Evolutionary conservation across 2,329 filamentous ascomycete genomes (phyloP).

Genomic region (Alternaria novae-zelandiae): DNA sequence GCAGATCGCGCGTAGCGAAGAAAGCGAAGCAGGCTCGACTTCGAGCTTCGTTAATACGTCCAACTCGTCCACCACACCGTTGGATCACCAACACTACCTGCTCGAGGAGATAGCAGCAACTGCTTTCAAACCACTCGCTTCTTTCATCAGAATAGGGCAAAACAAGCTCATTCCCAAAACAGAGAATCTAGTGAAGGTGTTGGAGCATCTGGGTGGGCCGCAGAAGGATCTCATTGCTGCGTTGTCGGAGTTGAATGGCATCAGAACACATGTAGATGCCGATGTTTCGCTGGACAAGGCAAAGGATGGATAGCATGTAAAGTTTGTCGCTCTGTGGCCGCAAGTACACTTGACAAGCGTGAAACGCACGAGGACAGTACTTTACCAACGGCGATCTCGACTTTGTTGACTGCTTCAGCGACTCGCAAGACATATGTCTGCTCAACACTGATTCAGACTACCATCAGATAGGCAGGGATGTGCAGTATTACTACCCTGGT

Average conservation of each 20-base stretch:
- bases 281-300: neutral
- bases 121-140: neutral
- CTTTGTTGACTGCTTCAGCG: neutral
- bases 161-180: neutral
- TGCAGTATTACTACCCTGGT: neutral
- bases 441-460: neutral
- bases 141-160: neutral
- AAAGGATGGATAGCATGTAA: neutral
- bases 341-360: neutral
- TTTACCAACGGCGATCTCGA: neutral
- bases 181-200: neutral
- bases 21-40: neutral
- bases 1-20: neutral
- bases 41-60: neutral
- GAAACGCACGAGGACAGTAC: neutral
- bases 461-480: neutral
- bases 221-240: neutral
- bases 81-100: neutral
- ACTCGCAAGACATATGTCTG: neutral
- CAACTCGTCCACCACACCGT: neutral
- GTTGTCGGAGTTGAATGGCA: neutral
- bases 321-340: neutral
- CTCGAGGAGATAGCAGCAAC: neutral
- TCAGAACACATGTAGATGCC: neutral
- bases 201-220: neutral